Base-by-base conservation (phyloP, 2,329 filamentous ascomycete genomes). In the Epicoccum nigrum region DNA sequence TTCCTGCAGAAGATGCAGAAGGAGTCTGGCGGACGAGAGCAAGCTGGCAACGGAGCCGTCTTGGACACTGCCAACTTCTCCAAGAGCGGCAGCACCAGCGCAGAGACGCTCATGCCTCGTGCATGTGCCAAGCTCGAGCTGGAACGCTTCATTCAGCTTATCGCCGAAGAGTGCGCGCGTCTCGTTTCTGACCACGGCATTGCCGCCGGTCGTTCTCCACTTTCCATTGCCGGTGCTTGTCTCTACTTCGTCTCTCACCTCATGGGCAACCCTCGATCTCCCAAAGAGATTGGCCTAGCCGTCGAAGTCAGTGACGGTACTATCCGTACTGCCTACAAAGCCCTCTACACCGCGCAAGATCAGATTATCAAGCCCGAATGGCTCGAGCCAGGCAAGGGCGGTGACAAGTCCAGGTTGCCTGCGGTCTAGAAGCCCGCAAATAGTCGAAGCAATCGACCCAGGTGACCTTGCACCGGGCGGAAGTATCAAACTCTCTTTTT, bases 201-300 rank as follows among this genome's bases (percentile, higher is more conserved):
- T 47, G 83, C 97, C 54, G 92, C 93, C 28, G 94, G 94, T 60
- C 90, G 94, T 53, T 97, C 93, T 51, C 94, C 94, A 16, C 81
- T 99, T 40, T 97, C 93, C 1, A 91, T 95, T 55, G 93, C 95
- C 6, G 93, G 92, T 15, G 92, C 94, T 25, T 96, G 92, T 73
- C 97, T 99, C 73, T 99, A 94, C 80, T 94, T 97, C 86, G 89
- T 93, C 4, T 92, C 90, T 23, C 86, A 93, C 67, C 81, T 97
- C 30, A 88, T 96, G 77, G 89, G 87, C 48, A 84, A 94, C 61
- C 80, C 85, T 16, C 89, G 89, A 65, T 80, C 84, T 6, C 88
- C 91, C n/a, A 92, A 92, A 73, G 89, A 95, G 55, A 97, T 99
- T 63, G 89, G 91, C 4, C 74, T 76, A 19, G 87, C 94, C 15